Evolutionary conservation across 148 eudicot species (phyloP).

Genomic region (Euryodendron excelsum): DNA sequence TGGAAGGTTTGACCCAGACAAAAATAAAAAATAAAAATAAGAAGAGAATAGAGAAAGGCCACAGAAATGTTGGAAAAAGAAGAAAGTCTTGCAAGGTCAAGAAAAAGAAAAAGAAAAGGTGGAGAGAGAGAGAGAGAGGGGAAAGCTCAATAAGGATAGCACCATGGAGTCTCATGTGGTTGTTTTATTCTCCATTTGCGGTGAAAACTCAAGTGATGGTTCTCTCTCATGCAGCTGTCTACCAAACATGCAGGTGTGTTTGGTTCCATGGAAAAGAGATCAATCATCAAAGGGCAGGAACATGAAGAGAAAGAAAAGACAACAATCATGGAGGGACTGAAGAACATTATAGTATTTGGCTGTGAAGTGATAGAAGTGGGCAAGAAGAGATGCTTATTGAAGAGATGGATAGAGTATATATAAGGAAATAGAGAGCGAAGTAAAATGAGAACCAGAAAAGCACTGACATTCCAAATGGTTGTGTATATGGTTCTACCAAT

Average conservation of each 20-base stretch:
- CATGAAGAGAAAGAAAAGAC: slow-evolving; percentile 5
- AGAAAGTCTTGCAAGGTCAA: slow-evolving; percentile 65
- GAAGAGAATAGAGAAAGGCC: fast-evolving
- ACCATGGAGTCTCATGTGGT: neutral
- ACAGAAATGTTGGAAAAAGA: neutral
- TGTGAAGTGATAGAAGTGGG: slow-evolving; percentile 33
- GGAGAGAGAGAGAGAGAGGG: neutral
- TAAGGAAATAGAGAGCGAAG: slow-evolving; percentile 13
- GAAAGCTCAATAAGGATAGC: slow-evolving; percentile 43
- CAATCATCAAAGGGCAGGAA: neutral
- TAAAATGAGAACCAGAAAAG: neutral
- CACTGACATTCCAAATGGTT: slow-evolving; percentile 25
- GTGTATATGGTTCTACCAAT: neutral
- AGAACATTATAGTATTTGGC: neutral
- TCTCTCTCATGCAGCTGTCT: neutral
- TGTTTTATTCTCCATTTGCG: neutral
- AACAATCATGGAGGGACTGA: neutral
- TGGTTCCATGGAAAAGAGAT: neutral
- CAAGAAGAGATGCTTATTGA: slow-evolving; percentile 24
- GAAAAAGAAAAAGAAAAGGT: slow-evolving; percentile 24
- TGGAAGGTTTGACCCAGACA: slow-evolving; percentile 21
- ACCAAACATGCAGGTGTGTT: slow-evolving; percentile 1
- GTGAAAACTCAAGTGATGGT: neutral
- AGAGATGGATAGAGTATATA: slow-evolving; percentile 27
- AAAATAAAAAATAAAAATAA: neutral